phyloP scores from a whole-genome alignment of 129 eudicot species.

The Chrysanthemum makinoi region DNA sequence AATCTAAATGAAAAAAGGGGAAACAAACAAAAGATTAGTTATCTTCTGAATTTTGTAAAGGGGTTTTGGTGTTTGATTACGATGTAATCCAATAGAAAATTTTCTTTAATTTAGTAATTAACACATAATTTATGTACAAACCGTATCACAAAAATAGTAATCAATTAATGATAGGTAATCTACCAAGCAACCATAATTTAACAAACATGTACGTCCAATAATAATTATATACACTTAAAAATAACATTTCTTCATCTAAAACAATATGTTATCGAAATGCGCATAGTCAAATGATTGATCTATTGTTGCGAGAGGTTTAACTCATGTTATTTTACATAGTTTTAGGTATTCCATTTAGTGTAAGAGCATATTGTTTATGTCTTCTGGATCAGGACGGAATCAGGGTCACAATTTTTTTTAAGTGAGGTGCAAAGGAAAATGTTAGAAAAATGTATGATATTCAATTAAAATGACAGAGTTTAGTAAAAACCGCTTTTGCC shows the following conservation, averaged over 20 bases:
- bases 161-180: slow-evolving; percentile 23
- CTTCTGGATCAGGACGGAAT: no score
- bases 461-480: no score
- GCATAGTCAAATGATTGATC: no score
- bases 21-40: slow-evolving; percentile 3
- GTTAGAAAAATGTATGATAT: no score
- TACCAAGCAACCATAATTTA: slow-evolving; percentile 17
- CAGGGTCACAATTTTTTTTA: no score
- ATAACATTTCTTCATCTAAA: background rate
- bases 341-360: accelerated
- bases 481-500: no score
- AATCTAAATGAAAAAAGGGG: background rate
- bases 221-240: background rate
- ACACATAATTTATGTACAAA: background rate
- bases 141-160: background rate
- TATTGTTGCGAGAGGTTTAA: no score
- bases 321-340: no score
- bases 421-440: no score
- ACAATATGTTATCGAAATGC: no score
- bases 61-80: slow-evolving; percentile 10
- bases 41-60: background rate
- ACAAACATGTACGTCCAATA: slow-evolving; percentile 4
- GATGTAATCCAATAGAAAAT: background rate
- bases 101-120: background rate
- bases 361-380: no score